Evolutionary conservation across 495 filamentous ascomycete genomes (phyloP).

Genomic region (Friedmanniomyces simplex): DNA sequence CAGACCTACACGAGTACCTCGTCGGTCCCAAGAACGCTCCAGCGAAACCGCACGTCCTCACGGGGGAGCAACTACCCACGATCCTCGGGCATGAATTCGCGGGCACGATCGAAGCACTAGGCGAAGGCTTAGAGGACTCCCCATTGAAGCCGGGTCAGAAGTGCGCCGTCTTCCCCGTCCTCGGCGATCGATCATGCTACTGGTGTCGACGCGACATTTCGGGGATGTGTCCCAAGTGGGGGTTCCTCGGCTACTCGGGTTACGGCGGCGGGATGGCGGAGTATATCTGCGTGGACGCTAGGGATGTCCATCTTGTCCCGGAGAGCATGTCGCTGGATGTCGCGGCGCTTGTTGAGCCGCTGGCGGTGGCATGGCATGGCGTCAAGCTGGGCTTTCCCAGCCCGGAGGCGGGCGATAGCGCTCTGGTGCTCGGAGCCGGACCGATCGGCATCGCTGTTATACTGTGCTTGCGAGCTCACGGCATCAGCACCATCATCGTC

Average conservation of each 20-base stretch:
- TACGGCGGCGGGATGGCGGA: slow-evolving; percentile 23
- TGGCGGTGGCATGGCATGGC: slow-evolving; percentile 26
- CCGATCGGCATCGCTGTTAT: slow-evolving; percentile 26
- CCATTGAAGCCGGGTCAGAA: slow-evolving; percentile 8
- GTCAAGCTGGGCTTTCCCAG: neutral
- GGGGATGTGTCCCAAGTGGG: slow-evolving; percentile 14
- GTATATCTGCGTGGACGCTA: slow-evolving; percentile 16
- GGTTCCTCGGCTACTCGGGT: slow-evolving; percentile 24
- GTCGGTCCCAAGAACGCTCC: slow-evolving; percentile 12
- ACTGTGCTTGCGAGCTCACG: slow-evolving; percentile 13
- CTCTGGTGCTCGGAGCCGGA: slow-evolving; percentile 23
- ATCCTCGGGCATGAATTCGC: slow-evolving; percentile 28
- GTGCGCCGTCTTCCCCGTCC: slow-evolving; percentile 6
- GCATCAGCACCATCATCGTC: slow-evolving; percentile 1
- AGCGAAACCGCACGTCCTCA: slow-evolving; percentile 21
- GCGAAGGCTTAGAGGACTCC: neutral
- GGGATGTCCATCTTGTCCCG: slow-evolving; percentile 18
- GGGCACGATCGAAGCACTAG: slow-evolving; percentile 18
- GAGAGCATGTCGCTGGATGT: slow-evolving; percentile 17
- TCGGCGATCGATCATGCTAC: neutral
- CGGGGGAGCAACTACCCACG: slow-evolving; percentile 16
- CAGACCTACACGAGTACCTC: slow-evolving; percentile 26
- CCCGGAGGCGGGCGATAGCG: neutral
- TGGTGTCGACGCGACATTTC: neutral
- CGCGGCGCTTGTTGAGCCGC: slow-evolving; percentile 24